A percentile compares a stretch with the other conserved stretches of the same genome.
Evolutionary conservation across 169 alveolate genomes (phyloP).

Genomic region (Plasmodium coatneyi): DNA sequence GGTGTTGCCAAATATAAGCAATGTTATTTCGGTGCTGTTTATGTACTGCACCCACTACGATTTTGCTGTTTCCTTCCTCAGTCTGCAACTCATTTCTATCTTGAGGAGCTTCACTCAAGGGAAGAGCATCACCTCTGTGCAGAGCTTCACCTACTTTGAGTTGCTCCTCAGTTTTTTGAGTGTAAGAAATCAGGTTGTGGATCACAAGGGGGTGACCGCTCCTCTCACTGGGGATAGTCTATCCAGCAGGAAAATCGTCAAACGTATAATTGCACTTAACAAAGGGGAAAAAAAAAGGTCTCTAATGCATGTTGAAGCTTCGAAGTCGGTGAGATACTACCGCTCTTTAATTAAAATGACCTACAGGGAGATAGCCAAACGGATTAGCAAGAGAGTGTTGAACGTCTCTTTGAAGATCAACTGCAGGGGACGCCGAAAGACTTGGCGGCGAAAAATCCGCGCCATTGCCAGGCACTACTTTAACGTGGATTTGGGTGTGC

Average conservation of each 20-base stretch:
- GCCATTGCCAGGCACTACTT: slow-evolving; percentile 8
- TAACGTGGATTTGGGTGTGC: background rate
- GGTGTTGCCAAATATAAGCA: slow-evolving; percentile 57
- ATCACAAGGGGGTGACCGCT: background rate
- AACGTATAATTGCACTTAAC: background rate
- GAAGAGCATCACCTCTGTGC: slow-evolving; percentile 12
- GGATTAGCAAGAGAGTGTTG: slow-evolving; percentile 30
- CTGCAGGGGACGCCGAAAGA: background rate
- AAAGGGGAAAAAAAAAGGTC: background rate
- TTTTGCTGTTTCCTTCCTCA: slow-evolving; percentile 47
- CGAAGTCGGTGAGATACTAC: background rate
- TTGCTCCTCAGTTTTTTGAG: background rate
- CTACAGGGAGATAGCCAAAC: slow-evolving; percentile 34
- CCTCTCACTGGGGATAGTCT: background rate
- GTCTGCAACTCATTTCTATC: slow-evolving; percentile 60
- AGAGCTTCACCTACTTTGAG: slow-evolving; percentile 37
- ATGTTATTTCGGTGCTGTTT: slow-evolving; percentile 41
- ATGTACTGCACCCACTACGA: slow-evolving; percentile 45
- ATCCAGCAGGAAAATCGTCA: background rate
- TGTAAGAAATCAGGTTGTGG: background rate
- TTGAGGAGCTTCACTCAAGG: slow-evolving; percentile 53
- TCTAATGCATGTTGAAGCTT: background rate
- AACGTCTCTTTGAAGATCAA: background rate
- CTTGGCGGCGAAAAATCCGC: background rate
- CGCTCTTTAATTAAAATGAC: slow-evolving; percentile 8